A percentile compares a stretch with the other conserved stretches of the same genome.
These are phyloP conservation scores for Zymoseptoria crescenta DNA, from an alignment of 2,329 filamentous ascomycete species.

Conservation along the genomic window DNA sequence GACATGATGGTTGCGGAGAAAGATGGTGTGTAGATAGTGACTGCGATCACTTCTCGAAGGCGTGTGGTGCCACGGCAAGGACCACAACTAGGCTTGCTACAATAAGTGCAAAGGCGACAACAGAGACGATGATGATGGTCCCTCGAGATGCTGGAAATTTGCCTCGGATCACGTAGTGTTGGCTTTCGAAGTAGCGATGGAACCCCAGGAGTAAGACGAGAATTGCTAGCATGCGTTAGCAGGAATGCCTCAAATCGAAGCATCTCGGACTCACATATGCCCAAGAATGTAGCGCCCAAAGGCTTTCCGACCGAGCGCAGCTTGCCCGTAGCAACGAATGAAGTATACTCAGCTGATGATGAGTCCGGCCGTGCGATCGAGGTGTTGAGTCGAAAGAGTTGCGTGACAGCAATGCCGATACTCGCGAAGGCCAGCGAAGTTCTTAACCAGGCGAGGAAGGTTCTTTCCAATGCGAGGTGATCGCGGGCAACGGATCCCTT, in stretches of 20 bases:
- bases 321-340: conserved; percentile 19
- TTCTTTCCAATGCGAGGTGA: conserved; percentile 72
- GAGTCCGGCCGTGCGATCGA: conserved; percentile 37
- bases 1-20: neutral
- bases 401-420: conserved; percentile 76
- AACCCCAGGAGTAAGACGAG: conserved; percentile 69
- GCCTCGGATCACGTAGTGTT: conserved; percentile 70
- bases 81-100: conserved; percentile 53
- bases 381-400: conserved; percentile 76
- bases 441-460: conserved; percentile 77
- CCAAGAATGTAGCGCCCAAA: conserved; percentile 68
- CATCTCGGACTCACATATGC: conserved; percentile 39
- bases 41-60: conserved; percentile 30
- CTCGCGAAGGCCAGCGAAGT: conserved; percentile 74
- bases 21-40: neutral
- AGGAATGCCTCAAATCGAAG: neutral
- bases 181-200: conserved; percentile 67
- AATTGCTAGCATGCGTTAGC: conserved; percentile 43
- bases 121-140: conserved; percentile 61
- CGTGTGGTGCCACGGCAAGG: conserved; percentile 45
- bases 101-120: conserved; percentile 54
- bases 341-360: conserved; percentile 3
- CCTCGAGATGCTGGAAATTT: conserved; percentile 74
- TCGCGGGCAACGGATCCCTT: conserved; percentile 78
- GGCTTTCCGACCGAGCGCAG: conserved; percentile 62